Base-by-base conservation (phyloP, 345 rosid species). In the Syzygium aqueum region DNA sequence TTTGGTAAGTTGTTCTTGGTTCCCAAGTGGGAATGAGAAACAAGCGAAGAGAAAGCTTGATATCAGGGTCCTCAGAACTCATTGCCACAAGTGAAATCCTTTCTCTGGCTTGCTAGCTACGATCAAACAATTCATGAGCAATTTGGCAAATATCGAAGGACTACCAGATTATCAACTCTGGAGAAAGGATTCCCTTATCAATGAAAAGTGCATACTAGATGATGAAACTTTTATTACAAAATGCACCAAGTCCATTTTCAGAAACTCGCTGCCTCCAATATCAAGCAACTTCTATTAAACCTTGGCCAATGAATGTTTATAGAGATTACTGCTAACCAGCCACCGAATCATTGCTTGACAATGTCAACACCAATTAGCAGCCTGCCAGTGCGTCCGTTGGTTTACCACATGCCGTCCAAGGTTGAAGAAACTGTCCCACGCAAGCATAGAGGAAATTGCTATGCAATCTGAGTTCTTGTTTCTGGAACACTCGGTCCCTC, bases 331-430 rank as follows among this genome's bases (percentile, higher is more conserved):
- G 1, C 17, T 27, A 13, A 27, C 30, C 67, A 13, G 8, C 67
- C 33, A 61, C 67, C 16, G 12, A n/a, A n/a, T n/a, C 67, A 61
- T 12, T 6, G 16, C 2, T 2, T 27, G 33, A 15, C 6, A 27
- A 11, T 59, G 8, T 2, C 16, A 1, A 16, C 2, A 0, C 33
- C 67, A 27, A 59, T 61, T 3, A 27, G 30, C 8, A 2, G 16
- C 33, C 67, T 12, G 6, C 27, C 1, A 0, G 3, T 9, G 15
- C 1, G 0, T 59, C 30, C 0, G 8, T 59, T 59, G 14, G 8
- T 61, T 3, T 27, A 61, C n/a, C 67, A 61, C 67, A 5, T 27
- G 33, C 33, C 0, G 0, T 61, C 8, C 0, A 27, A 61, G 67
- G 8, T 61, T 61, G 67, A 61, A n/a, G 33, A 61, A 61, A 61